Evolutionary conservation across 768 basidiomycete genomes (phyloP).

Genomic region (Rhizopogon salebrosus): DNA sequence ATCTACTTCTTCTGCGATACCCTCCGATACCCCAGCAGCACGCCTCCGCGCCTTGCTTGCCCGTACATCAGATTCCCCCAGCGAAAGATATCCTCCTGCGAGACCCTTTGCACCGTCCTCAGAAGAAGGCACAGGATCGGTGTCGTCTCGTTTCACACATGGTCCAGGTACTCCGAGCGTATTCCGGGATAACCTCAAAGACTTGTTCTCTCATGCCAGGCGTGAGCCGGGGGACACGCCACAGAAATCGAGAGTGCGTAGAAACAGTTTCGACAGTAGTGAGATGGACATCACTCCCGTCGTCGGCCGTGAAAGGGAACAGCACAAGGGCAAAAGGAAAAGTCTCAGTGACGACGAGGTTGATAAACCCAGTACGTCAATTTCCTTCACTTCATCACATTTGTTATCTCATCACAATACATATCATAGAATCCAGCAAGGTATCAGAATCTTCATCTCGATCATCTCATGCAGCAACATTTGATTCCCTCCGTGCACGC

Average conservation of each 20-base stretch:
- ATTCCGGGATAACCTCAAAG: constrained; percentile 54
- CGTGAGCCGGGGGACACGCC: constrained; percentile 64
- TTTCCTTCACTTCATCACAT: constrained; percentile 6
- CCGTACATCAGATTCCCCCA: constrained; percentile 39
- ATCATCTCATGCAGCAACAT: constrained; percentile 41
- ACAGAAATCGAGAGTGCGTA: constrained; percentile 42
- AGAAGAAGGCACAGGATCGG: constrained; percentile 19
- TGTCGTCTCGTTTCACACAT: constrained; percentile 14
- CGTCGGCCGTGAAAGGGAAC: constrained; percentile 34
- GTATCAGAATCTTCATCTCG: constrained; percentile 33
- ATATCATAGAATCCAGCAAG: constrained; percentile 16
- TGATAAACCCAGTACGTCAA: constrained; percentile 48
- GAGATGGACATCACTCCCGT: constrained; percentile 54
- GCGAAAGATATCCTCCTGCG: constrained; percentile 22
- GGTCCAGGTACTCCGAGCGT: constrained; percentile 40
- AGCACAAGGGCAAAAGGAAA: constrained; percentile 45
- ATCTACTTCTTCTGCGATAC: constrained; percentile 7
- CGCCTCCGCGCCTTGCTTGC: constrained; percentile 60
- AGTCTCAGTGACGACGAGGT: constrained; percentile 68
- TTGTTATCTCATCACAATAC: constrained; percentile 1
- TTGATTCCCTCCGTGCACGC: constrained; percentile 42
- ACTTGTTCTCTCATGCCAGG: constrained; percentile 61
- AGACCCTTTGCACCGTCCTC: constrained; percentile 21
- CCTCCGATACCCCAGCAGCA: constrained; percentile 47
- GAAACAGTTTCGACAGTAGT: constrained; percentile 57